Evolutionary conservation across 345 rosid genomes (phyloP), one percentile per base, ranked within the genome.

Genomic region (Salix arbutifolia): DNA sequence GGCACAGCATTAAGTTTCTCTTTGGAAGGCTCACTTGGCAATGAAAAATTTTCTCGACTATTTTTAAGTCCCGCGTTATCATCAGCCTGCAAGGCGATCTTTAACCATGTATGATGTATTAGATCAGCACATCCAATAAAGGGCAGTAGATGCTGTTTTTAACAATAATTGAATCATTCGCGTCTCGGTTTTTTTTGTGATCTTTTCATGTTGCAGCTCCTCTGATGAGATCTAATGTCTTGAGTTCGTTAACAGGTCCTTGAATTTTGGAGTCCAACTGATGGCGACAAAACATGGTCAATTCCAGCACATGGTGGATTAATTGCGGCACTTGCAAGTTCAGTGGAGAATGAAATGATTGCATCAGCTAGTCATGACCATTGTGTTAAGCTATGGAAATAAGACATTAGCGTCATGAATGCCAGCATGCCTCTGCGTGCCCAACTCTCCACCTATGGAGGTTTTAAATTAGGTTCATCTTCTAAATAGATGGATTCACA

Each of bases 331-430:
- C 46, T 86, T 80, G 80, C 80, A 56, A 68, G 21, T 73, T 73
- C 77, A 65, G 21, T 53, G 21, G 23, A 78, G 44, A 78, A 80
- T 44, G 74, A 74, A 71, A 77, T 74, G 79, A 48, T 83, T 65
- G 85, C 80, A 74, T 80, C 83, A 38, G 75, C 78, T 37, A 83
- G 86, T 77, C 83, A 78, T 79, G 84, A 77, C 56, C 77, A 53
- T 17, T 70, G 82, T 65, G 84, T 81, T 19, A 83, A 86, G 81
- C 30, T 81, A 60, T 81, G 86, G 85, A 77, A 72, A 74, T 81
- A 42, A 79, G 58, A 76, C 6, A 26, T 17, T 19, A 65, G 60
- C 25, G 7, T 19, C 42, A 42, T 8, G 5, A 40, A 44, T 8
- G 10, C 5, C 69, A 25, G 30, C 44, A 4, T 23, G 3, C 8